Percentiles rank a stretch among this genome's conserved stretches.
Evolutionary conservation across 2,329 filamentous ascomycete genomes (phyloP).

Genomic region (Fusarium humuli): DNA sequence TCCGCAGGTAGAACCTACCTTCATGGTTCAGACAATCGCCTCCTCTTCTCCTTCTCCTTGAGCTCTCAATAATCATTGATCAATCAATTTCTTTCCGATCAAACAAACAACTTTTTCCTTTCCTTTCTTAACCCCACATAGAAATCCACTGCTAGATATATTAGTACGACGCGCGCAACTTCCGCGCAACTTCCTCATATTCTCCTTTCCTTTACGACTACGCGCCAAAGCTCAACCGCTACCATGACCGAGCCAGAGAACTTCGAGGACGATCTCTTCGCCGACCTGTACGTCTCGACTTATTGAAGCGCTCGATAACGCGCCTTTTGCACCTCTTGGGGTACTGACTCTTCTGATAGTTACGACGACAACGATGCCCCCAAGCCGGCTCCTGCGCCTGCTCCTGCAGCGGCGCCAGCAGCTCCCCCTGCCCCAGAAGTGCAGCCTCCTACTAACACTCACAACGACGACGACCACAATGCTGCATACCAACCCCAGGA

Average conservation of each 20-base stretch:
- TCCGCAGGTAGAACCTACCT: constrained; percentile 38
- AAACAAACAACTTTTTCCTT: neutral
- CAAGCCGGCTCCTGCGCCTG: constrained; percentile 52
- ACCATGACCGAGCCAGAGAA: constrained; percentile 83
- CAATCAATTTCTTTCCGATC: constrained; percentile 6
- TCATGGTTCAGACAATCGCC: constrained; percentile 29
- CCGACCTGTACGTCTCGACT: constrained; percentile 79
- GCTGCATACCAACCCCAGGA: constrained; percentile 40
- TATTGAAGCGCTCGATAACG: neutral
- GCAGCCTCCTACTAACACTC: constrained; percentile 43
- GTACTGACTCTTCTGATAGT: constrained; percentile 53
- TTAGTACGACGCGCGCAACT: neutral
- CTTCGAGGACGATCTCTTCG: constrained; percentile 94
- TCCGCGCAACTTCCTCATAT: constrained; percentile 15
- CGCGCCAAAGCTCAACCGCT: constrained; percentile 24
- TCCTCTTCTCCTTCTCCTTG: constrained; percentile 29
- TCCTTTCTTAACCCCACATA: neutral
- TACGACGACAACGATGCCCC: constrained; percentile 73
- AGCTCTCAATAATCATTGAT: constrained; percentile 14
- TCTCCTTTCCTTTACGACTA: constrained; percentile 17
- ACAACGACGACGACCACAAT: constrained; percentile 43
- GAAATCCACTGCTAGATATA: neutral
- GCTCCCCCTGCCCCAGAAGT: constrained; percentile 43
- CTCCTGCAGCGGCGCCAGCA: constrained; percentile 40
- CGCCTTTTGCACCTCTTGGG: neutral